phyloP scores from a whole-genome alignment of 177 flowering plant species.

The Vitis hybrid region DNA sequence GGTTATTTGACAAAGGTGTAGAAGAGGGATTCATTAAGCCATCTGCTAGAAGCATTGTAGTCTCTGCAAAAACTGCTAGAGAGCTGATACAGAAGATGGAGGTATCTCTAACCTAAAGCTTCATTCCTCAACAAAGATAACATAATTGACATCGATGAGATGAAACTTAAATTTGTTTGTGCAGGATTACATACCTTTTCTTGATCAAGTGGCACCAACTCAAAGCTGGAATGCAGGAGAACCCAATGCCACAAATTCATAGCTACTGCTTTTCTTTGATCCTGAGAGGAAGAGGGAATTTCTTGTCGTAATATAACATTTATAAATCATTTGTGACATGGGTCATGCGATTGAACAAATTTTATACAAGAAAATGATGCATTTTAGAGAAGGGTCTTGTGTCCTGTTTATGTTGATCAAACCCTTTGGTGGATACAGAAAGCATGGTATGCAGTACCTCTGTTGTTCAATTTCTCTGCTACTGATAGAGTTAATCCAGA shows the following conservation, averaged over 20 bases:
- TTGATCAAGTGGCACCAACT: constrained; percentile 33
- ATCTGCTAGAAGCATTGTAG: constrained; percentile 15
- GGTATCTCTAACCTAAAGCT: constrained; percentile 4
- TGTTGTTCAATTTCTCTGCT: too few species aligned
- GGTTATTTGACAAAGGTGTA: constrained; percentile 31
- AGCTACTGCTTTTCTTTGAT: background rate
- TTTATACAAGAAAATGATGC: too few species aligned
- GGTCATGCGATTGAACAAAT: too few species aligned
- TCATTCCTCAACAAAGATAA: background rate
- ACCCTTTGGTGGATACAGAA: too few species aligned
- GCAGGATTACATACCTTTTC: constrained; percentile 35
- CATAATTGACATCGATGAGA: too few species aligned
- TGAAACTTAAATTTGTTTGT: constrained; percentile 5
- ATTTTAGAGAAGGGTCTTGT: too few species aligned
- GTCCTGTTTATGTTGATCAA: too few species aligned
- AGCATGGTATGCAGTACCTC: too few species aligned
- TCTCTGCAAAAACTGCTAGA: constrained; percentile 15
- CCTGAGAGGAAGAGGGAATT: too few species aligned
- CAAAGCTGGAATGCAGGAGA: constrained; percentile 26
- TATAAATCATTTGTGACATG: too few species aligned
- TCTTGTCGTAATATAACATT: too few species aligned
- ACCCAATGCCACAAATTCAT: background rate
- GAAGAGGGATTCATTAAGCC: constrained; percentile 34
- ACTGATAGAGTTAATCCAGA: too few species aligned
- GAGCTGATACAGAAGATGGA: constrained; percentile 25